A percentile compares a stretch with the other conserved stretches of the same genome.
These are phyloP conservation scores for Pulicaria dysenterica DNA, from an alignment of 129 eudicot genomes.

Conservation along the genomic window DNA sequence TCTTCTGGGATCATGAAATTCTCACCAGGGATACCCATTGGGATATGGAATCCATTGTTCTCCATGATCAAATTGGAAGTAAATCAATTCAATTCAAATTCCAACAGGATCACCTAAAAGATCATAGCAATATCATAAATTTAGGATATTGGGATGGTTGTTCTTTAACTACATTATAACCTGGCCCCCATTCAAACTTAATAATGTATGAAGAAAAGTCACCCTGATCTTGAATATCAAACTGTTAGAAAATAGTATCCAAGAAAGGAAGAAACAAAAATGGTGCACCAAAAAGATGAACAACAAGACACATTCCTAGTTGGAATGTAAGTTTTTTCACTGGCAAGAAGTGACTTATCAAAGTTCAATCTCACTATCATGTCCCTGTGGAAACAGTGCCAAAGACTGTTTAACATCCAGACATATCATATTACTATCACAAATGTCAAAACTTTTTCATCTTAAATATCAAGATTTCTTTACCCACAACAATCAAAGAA, in stretches of 20 bases:
- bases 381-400: constrained; percentile 35
- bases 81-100: constrained; percentile 7
- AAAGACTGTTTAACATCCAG: constrained; percentile 22
- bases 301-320: constrained; percentile 28
- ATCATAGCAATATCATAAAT: constrained; percentile 12
- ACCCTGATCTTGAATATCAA: not conserved
- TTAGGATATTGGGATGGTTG: constrained; percentile 20
- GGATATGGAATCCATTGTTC: constrained; percentile 38
- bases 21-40: constrained; percentile 43
- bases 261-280: constrained; percentile 35
- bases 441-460: constrained; percentile 7
- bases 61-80: constrained; percentile 42
- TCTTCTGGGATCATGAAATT: constrained; percentile 41
- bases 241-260: constrained; percentile 25
- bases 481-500: not conserved
- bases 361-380: constrained; percentile 43
- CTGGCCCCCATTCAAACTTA: not conserved
- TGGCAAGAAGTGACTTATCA: constrained; percentile 48
- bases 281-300: constrained; percentile 38
- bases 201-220: constrained; percentile 12
- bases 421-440: not conserved
- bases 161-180: constrained; percentile 17
- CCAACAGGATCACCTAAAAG: constrained; percentile 30
- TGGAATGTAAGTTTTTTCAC: constrained; percentile 32
- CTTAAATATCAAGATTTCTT: not conserved